Evolutionary conservation across 768 basidiomycete species (phyloP).

Genomic region (Pholiota conissans): DNA sequence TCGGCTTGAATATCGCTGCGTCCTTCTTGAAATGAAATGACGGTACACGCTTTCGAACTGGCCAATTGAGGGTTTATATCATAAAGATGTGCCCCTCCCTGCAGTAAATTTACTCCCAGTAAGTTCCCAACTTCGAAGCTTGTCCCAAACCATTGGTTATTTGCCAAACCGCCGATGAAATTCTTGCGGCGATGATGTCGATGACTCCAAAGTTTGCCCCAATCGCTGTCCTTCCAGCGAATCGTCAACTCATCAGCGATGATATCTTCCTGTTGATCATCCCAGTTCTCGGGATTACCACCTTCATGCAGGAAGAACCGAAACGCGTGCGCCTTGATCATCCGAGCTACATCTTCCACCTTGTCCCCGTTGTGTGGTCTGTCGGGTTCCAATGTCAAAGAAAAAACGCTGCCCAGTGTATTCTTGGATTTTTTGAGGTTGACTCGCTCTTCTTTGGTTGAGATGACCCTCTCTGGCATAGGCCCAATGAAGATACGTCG

Average conservation of each 20-base stretch:
- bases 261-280: slow-evolving; percentile 48
- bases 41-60: neutral
- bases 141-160: slow-evolving; percentile 63
- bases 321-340: slow-evolving; percentile 62
- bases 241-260: slow-evolving; percentile 56
- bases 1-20: neutral
- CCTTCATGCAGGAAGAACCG: slow-evolving; percentile 65
- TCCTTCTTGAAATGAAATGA: neutral
- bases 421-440: slow-evolving; percentile 26
- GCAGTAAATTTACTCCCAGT: slow-evolving; percentile 64
- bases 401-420: slow-evolving; percentile 22
- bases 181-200: slow-evolving; percentile 30
- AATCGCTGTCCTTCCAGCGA: slow-evolving; percentile 68
- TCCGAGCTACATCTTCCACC: slow-evolving; percentile 40
- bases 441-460: slow-evolving; percentile 34
- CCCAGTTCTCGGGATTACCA: slow-evolving; percentile 69
- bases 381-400: slow-evolving; percentile 18
- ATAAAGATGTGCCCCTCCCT: slow-evolving; percentile 27
- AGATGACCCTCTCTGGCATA: slow-evolving; percentile 63
- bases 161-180: slow-evolving; percentile 13
- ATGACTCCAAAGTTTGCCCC: slow-evolving; percentile 49
- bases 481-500: slow-evolving; percentile 75
- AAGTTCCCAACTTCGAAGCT: slow-evolving; percentile 81
- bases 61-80: neutral
- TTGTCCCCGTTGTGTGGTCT: slow-evolving; percentile 28